phyloP scores from a whole-genome alignment of 306 rosid species.

The Amphicarpaea edgeworthii region DNA sequence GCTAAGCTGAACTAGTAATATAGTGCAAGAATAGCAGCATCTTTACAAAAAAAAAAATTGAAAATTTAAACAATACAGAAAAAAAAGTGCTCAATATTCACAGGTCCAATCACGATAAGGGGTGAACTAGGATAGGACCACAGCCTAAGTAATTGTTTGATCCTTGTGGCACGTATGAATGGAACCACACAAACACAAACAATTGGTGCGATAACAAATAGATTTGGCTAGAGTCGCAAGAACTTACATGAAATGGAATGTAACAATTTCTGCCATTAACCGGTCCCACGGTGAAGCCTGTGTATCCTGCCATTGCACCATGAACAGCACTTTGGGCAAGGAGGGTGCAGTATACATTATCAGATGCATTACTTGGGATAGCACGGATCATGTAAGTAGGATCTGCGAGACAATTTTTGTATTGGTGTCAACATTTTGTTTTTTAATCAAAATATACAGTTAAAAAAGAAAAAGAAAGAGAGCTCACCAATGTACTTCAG shows the following conservation, averaged over 20 bases:
- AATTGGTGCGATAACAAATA: neutral
- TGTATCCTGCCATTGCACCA: conserved; percentile 83
- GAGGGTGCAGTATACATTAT: conserved; percentile 72
- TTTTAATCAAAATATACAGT: neutral
- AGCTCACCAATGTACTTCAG: conserved; percentile 76
- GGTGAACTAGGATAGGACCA: neutral
- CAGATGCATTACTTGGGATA: conserved; percentile 75
- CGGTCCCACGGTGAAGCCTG: conserved; percentile 74
- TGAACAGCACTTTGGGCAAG: conserved; percentile 81
- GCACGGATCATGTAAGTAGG: conserved; percentile 89
- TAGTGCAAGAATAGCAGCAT: neutral
- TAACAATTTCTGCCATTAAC: conserved; percentile 73
- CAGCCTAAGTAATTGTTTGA: neutral
- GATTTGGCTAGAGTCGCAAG: neutral
- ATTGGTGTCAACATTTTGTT: conserved; percentile 18
- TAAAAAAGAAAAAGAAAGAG: neutral
- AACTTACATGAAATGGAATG: conserved; percentile 74
- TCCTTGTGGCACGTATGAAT: neutral
- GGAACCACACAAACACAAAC: neutral
- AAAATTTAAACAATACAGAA: neutral
- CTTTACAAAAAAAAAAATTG: neutral
- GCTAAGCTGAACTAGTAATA: conserved; percentile 1
- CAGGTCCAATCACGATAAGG: neutral
- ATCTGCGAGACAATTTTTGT: conserved; percentile 52
- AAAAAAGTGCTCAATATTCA: neutral